A percentile compares a stretch with the other conserved stretches of the same genome.
Conservation (phyloP, 352 stramenopile species). For the Elongisporangium anandrum region DNA sequence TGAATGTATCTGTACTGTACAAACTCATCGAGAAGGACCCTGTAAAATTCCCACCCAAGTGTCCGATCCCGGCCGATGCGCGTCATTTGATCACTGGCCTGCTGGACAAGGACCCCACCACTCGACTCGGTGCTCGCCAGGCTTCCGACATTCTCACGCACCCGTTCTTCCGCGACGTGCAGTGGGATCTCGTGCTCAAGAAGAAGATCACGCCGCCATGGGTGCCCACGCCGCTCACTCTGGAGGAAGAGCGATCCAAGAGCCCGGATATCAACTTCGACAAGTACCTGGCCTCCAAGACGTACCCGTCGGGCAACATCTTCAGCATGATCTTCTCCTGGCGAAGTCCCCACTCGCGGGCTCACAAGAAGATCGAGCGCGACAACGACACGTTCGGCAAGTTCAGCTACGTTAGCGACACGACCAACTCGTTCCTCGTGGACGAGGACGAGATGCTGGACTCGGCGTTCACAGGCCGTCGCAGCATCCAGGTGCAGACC, state of each 20-base stretch:
- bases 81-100: conserved; percentile 71
- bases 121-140: conserved; percentile 76
- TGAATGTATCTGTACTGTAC: conserved; percentile 90
- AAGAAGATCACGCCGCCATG: conserved; percentile 79
- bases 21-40: conserved; percentile 88
- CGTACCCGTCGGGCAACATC: conserved; percentile 69
- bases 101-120: conserved; percentile 82
- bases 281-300: conserved; percentile 82
- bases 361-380: conserved; percentile 43
- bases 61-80: conserved; percentile 58
- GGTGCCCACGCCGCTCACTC: conserved; percentile 59
- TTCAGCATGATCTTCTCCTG: conserved; percentile 83
- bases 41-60: conserved; percentile 83
- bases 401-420: conserved; percentile 88
- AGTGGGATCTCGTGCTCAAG: conserved; percentile 79
- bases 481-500: conserved; percentile 80
- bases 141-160: conserved; percentile 80
- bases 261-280: conserved; percentile 84
- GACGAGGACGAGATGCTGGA: conserved; percentile 89
- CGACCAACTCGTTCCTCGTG: conserved; percentile 84
- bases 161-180: conserved; percentile 76
- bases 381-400: conserved; percentile 80
- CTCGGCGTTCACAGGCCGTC: conserved; percentile 72
- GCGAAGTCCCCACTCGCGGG: conserved; percentile 53
- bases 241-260: conserved; percentile 71